A percentile compares a stretch with the other conserved stretches of the same genome.
Evolutionary conservation across 2,329 filamentous ascomycete genomes (phyloP).

Genomic region (Acrocalymma vagum): DNA sequence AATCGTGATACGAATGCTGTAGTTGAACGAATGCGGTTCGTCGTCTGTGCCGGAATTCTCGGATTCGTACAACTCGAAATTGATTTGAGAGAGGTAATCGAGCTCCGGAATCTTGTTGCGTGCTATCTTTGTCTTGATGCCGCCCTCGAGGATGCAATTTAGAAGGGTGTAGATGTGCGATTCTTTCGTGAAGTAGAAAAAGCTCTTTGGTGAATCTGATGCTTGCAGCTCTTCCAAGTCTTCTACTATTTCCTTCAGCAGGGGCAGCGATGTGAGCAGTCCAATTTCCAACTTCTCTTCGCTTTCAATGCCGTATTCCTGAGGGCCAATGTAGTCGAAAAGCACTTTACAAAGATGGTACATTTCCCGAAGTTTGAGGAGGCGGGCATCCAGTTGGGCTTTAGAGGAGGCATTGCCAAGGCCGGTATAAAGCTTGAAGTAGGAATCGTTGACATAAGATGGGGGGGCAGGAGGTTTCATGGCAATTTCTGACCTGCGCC

Average conservation of each 20-base stretch:
- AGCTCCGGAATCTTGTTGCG: constrained; percentile 95
- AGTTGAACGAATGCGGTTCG: constrained; percentile 81
- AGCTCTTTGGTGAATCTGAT: constrained; percentile 90
- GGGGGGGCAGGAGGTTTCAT: constrained; percentile 31
- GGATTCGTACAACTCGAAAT: constrained; percentile 96
- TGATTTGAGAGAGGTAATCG: constrained; percentile 97
- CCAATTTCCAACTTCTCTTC: constrained; percentile 99
- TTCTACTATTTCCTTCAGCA: constrained; percentile 95
- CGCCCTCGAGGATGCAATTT: constrained; percentile 97
- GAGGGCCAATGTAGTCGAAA: constrained; percentile 98
- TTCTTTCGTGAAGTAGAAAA: constrained; percentile 99
- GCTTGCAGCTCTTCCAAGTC: constrained; percentile 98
- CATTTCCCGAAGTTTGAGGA: constrained; percentile 89
- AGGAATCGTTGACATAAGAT: constrained; percentile 63
- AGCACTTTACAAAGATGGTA: constrained; percentile 94
- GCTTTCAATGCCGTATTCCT: constrained; percentile 96
- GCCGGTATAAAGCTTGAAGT: constrained; percentile 90
- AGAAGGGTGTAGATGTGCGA: constrained; percentile 98
- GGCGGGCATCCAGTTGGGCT: constrained; percentile 81
- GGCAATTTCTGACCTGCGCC: constrained; percentile 58
- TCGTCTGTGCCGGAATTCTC: constrained; percentile 70
- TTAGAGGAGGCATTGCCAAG: constrained; percentile 67
- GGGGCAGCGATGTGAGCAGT: constrained; percentile 87
- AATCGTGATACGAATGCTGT: constrained; percentile 95
- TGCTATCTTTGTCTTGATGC: constrained; percentile 95